Base-by-base conservation (phyloP, 2,329 filamentous ascomycete genomes). In the Talaromyces sp. region DNA sequence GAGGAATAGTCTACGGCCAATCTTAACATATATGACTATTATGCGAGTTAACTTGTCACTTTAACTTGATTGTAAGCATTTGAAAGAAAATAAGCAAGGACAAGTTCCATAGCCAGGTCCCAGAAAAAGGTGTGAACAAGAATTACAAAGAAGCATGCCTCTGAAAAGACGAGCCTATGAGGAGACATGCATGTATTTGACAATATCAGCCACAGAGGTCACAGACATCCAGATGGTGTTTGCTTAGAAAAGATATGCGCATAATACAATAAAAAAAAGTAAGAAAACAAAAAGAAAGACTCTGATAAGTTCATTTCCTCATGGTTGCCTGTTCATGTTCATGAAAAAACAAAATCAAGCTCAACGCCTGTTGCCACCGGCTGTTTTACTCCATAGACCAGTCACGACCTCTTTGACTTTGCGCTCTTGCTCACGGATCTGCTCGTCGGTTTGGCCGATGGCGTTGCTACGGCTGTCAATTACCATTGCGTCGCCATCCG, bases 361-460 rank as follows among this genome's bases (percentile, higher is more conserved):
- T 64, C 41, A 69, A 58, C 63, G 61, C 32, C 66, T 67, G 31
- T 65, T 38, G 17, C 14, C 65, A 51, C 67, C 66, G 10, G 56
- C 64, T 26, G 67, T 65, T 26, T 73, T 70, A 61, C 70, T 75
- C 84, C 84, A 87, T 65, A 87, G 67, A 1, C 83, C 84, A 64
- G 80, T 78, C 61, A 83, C 81, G 60, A 82, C 83, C 68, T 86
- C 82, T 67, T 83, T 79, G 49, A 87, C 84, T 68, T 79, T 79
- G 49, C 82, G 77, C 70, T 86, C 81, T 73, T 87, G 85, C 65
- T 83, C 81, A 49, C 76, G 73, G 59, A 87, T 87, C 78, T 86
- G 84, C 66, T 82, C 81, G 65, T 85, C 82, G 5, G 83, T 86
- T 73, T 87, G 85, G 1, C 85, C 85, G 29, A 82, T 78, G 1